A percentile compares a stretch with the other conserved stretches of the same genome.
These are phyloP conservation scores for Ceratocystis huliohia DNA, from an alignment of 2,329 filamentous ascomycete genomes.

Conservation along the genomic window DNA sequence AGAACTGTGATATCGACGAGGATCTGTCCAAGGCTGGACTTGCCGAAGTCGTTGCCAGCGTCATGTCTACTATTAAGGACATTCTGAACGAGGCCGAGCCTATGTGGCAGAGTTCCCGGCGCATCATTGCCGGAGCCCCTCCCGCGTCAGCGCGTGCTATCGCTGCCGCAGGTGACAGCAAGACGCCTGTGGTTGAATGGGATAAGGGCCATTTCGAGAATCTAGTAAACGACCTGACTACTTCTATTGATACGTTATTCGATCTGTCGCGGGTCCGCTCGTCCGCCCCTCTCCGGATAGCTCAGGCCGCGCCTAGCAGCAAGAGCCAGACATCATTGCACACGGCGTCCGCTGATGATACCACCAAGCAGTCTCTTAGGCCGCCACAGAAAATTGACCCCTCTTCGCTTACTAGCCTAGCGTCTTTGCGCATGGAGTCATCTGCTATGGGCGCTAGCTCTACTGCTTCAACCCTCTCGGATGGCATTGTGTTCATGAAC, in stretches of 20 bases:
- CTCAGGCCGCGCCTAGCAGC: not conserved
- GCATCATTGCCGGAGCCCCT: not conserved
- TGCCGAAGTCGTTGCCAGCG: slow-evolving; percentile 63
- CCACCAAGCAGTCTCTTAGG: slow-evolving; percentile 43
- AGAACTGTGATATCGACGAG: slow-evolving; percentile 58
- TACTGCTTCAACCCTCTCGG: not conserved
- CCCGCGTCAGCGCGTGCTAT: slow-evolving; percentile 6
- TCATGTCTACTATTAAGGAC: slow-evolving; percentile 70
- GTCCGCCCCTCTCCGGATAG: slow-evolving; percentile 28
- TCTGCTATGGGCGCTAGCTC: slow-evolving; percentile 8
- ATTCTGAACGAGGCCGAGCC: slow-evolving; percentile 64
- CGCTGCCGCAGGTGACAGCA: slow-evolving; percentile 37
- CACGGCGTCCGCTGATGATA: slow-evolving; percentile 32
- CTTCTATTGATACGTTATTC: slow-evolving; percentile 67
- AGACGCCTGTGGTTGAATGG: slow-evolving; percentile 47
- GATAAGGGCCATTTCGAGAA: slow-evolving; percentile 65
- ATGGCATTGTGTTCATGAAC: slow-evolving; percentile 32
- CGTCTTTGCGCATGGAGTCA: not conserved
- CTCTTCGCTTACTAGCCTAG: slow-evolving; percentile 37
- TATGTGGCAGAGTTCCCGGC: slow-evolving; percentile 49
- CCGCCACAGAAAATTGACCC: slow-evolving; percentile 50
- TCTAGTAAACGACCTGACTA: slow-evolving; percentile 59
- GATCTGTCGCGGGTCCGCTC: slow-evolving; percentile 58
- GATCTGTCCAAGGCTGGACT: slow-evolving; percentile 59
- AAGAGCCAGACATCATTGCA: slow-evolving; percentile 23